Percentiles rank a stretch among this genome's conserved stretches.
Evolutionary conservation across 148 eudicot genomes (phyloP).

Genomic region (Silene latifolia): DNA sequence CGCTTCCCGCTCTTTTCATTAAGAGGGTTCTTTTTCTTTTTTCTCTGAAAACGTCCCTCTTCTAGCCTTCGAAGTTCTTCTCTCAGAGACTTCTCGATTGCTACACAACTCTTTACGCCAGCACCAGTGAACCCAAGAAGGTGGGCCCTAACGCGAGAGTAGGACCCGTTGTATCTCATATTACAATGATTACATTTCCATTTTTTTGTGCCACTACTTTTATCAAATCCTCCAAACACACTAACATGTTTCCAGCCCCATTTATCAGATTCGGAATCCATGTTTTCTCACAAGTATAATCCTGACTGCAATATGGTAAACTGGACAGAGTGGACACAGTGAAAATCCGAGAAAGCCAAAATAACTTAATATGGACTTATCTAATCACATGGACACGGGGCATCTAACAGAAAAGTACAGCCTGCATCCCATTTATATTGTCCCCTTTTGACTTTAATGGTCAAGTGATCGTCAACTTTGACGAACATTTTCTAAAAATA

Average conservation of each 20-base stretch:
- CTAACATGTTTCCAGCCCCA: conserved; percentile 58
- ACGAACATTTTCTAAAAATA: too few relatives aligned
- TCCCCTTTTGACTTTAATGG: background rate
- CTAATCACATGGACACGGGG: background rate
- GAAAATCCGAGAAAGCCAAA: background rate
- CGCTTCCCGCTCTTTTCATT: conserved; percentile 32
- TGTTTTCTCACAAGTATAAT: conserved; percentile 17
- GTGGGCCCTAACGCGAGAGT: conserved; percentile 51
- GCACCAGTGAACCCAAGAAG: conserved; percentile 51
- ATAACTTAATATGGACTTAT: background rate
- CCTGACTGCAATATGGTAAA: conserved; percentile 8
- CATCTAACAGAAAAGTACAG: background rate
- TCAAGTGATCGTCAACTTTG: background rate
- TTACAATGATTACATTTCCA: conserved; percentile 53
- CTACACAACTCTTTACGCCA: conserved; percentile 50
- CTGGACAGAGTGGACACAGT: conserved; percentile 3
- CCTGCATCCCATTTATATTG: background rate
- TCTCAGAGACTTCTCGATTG: conserved; percentile 44
- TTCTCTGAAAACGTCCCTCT: conserved; percentile 39
- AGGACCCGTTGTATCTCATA: conserved; percentile 45
- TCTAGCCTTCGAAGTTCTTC: conserved; percentile 38
- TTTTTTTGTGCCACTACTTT: conserved; percentile 51
- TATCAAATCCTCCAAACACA: conserved; percentile 46
- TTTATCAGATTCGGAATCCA: conserved; percentile 48
- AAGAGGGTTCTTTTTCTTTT: conserved; percentile 34